Percentiles rank a stretch among this genome's conserved stretches.
Evolutionary conservation across 176 grass and related monocot genomes (phyloP).

Genomic region (Ampelocalamus luodianensis): DNA sequence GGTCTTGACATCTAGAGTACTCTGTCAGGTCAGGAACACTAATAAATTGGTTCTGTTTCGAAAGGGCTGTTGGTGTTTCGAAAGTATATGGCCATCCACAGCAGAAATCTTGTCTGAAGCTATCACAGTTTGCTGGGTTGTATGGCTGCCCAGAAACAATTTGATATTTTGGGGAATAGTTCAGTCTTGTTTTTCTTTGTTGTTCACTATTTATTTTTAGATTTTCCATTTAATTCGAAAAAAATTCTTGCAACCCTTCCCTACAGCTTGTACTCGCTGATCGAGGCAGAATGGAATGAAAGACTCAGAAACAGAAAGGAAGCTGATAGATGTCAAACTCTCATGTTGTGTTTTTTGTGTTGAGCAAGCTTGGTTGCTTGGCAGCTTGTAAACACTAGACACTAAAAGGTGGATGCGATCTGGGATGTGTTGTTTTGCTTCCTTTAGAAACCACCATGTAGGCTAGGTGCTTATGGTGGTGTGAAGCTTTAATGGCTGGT

Average conservation of each 20-base stretch:
- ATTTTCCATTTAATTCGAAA: not conserved
- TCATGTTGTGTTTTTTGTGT: not conserved
- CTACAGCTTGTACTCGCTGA: not conserved
- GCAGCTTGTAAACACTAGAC: not conserved
- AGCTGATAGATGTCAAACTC: not conserved
- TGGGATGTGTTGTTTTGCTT: not conserved
- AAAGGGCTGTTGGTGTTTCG: not conserved
- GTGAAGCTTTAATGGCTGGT: not conserved
- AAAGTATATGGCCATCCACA: not conserved
- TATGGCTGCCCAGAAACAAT: conserved; percentile 4
- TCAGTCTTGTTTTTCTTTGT: not conserved
- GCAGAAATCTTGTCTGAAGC: not conserved
- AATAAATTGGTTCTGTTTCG: not conserved
- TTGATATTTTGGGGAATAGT: not conserved
- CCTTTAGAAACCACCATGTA: not conserved
- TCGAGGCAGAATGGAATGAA: not conserved
- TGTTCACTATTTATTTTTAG: not conserved
- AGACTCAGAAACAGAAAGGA: not conserved
- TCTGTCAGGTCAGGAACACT: not conserved
- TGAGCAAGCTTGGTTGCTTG: not conserved
- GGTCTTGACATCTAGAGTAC: not conserved
- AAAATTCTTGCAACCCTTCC: not conserved
- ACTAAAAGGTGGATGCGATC: not conserved
- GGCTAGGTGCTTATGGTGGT: not conserved
- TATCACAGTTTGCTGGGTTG: not conserved